phyloP scores from a whole-genome alignment of 2,329 filamentous ascomycete genomes.

The Chrysoporthe austroafricana region DNA sequence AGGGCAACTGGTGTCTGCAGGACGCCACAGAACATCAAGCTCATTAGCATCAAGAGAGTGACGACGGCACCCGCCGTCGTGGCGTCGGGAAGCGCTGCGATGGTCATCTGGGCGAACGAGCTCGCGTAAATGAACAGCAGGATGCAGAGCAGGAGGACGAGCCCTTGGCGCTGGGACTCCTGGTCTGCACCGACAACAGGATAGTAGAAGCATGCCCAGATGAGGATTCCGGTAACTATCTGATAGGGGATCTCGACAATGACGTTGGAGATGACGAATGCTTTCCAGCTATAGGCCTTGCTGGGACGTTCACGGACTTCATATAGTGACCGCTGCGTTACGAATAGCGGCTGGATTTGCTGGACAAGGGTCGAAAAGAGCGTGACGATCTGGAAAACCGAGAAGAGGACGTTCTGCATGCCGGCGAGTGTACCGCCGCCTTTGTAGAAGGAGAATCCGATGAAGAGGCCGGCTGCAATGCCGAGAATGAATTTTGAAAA shows the following conservation, averaged over 20 bases:
- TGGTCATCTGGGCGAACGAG: conserved; percentile 75
- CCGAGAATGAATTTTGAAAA: conserved; percentile 71
- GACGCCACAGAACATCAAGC: conserved; percentile 66
- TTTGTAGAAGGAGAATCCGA: conserved; percentile 73
- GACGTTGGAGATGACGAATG: conserved; percentile 73
- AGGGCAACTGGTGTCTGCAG: conserved; percentile 61
- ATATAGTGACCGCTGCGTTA: conserved; percentile 74
- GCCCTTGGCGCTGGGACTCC: conserved; percentile 58
- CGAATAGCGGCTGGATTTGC: conserved; percentile 77
- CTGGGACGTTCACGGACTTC: conserved; percentile 76
- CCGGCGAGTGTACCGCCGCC: conserved; percentile 62
- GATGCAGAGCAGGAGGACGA: conserved; percentile 68
- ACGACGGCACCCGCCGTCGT: conserved; percentile 69
- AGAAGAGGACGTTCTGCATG: conserved; percentile 76
- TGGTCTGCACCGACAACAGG: conserved; percentile 54
- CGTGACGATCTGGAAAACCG: conserved; percentile 75
- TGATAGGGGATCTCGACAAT: conserved; percentile 76
- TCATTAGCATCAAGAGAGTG: conserved; percentile 62
- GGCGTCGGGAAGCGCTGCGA: conserved; percentile 70
- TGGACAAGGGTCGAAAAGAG: conserved; percentile 74
- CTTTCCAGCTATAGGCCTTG: conserved; percentile 76
- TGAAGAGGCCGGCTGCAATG: conserved; percentile 66
- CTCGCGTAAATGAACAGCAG: conserved; percentile 73
- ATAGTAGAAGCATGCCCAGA: conserved; percentile 72
- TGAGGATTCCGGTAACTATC: conserved; percentile 63